phyloP scores from a whole-genome alignment of 331 rosid genomes.

The Acacia concinna region DNA sequence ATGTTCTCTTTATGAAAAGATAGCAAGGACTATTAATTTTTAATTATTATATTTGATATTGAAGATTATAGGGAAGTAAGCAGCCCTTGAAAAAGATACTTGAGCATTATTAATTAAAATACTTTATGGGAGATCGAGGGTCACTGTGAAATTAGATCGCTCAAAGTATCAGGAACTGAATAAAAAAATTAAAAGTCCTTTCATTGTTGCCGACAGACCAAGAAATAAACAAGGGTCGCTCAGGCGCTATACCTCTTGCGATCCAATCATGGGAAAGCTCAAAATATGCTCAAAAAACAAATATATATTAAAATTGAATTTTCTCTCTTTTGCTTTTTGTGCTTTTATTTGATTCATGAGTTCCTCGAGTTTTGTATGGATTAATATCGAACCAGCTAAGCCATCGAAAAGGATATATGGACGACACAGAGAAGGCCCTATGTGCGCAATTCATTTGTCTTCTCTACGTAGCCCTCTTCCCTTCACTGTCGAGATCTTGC shows the following conservation, averaged over 20 bases:
- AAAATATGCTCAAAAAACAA: background rate
- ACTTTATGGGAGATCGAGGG: slow-evolving; percentile 18
- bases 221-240: background rate
- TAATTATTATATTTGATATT: background rate
- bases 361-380: background rate
- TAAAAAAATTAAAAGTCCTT: slow-evolving; percentile 21
- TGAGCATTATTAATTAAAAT: slow-evolving; percentile 24
- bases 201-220: slow-evolving; percentile 25
- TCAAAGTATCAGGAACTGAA: slow-evolving; percentile 25
- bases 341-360: slow-evolving; percentile 32
- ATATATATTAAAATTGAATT: slow-evolving; percentile 27
- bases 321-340: slow-evolving; percentile 25
- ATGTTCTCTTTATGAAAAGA: slow-evolving; percentile 33
- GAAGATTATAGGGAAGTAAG: slow-evolving; percentile 15
- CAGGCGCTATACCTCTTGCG: background rate
- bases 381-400: background rate
- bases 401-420: slow-evolving; percentile 49
- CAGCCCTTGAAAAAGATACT: slow-evolving; percentile 34
- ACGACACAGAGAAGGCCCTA: slow-evolving; percentile 34
- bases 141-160: slow-evolving; percentile 2
- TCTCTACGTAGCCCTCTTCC: background rate
- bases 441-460: background rate
- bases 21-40: slow-evolving; percentile 37
- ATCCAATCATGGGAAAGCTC: slow-evolving; percentile 25
- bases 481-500: slow-evolving; percentile 1